Conservation (phyloP, 768 basidiomycete species). For the Phylloporus arenicola region DNA sequence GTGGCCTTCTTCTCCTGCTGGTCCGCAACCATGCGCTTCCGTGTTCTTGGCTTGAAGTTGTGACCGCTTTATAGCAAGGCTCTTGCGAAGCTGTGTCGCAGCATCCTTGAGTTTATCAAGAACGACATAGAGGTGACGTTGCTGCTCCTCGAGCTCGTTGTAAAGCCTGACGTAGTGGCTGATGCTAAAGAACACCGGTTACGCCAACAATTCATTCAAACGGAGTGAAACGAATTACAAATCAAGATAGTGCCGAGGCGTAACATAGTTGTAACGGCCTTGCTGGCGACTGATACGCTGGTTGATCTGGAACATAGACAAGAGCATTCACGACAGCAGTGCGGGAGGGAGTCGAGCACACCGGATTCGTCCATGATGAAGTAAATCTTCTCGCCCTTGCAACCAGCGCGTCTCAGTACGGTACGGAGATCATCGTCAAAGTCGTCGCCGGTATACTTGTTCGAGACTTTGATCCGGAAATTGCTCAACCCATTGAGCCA, state of each 20-base stretch:
- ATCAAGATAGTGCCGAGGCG: slow-evolving; percentile 95
- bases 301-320: slow-evolving; percentile 87
- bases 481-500: slow-evolving; percentile 99
- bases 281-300: slow-evolving; percentile 83
- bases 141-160: slow-evolving; percentile 95
- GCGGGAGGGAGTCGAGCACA: slow-evolving; percentile 98
- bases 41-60: slow-evolving; percentile 91
- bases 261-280: slow-evolving; percentile 95
- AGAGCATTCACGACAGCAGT: slow-evolving; percentile 90
- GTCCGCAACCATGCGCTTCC: slow-evolving; percentile 94
- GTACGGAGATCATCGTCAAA: slow-evolving; percentile 97
- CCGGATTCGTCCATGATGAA: slow-evolving; percentile 99
- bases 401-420: slow-evolving; percentile 91
- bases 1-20: slow-evolving; percentile 98
- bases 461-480: slow-evolving; percentile 99
- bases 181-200: slow-evolving; percentile 51
- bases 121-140: slow-evolving; percentile 96
- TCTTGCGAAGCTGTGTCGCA: slow-evolving; percentile 89
- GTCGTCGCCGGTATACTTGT: slow-evolving; percentile 97
- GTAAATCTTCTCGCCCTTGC: slow-evolving; percentile 98
- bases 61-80: slow-evolving; percentile 87
- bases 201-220: not conserved
- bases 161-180: slow-evolving; percentile 95
- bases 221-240: slow-evolving; percentile 65
- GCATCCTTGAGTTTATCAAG: slow-evolving; percentile 95